Evolutionary conservation across 83 land plant genomes (phyloP).

Genomic region (Larix sibirica): DNA sequence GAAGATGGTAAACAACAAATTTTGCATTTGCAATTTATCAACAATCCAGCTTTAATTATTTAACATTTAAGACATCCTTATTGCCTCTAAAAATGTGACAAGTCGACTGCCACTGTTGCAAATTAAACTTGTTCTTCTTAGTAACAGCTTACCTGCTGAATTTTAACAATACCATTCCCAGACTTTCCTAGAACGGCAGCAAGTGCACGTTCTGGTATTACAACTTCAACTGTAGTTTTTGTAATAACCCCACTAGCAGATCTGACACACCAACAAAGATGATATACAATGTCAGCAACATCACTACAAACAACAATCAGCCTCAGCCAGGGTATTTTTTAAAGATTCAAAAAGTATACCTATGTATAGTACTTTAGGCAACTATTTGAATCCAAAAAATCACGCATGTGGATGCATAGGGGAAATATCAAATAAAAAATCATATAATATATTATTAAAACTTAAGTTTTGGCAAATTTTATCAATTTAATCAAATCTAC

Average conservation of each 20-base stretch:
- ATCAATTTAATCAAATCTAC: too few species aligned
- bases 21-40: not conserved
- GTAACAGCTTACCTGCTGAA: conserved; percentile 54
- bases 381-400: too few species aligned
- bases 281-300: too few species aligned
- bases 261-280: conserved; percentile 17
- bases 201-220: conserved; percentile 62
- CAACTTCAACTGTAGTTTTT: conserved; percentile 66
- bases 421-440: too few species aligned
- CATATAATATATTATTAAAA: too few species aligned
- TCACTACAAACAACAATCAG: too few species aligned
- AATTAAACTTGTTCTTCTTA: not conserved
- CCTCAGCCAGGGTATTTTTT: too few species aligned
- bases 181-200: conserved; percentile 48
- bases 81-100: not conserved
- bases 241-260: conserved; percentile 52
- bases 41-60: not conserved
- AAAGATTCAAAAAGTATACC: too few species aligned
- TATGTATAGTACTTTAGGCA: too few species aligned
- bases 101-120: not conserved
- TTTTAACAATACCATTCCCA: conserved; percentile 55
- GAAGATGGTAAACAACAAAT: not conserved
- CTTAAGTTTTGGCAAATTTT: too few species aligned
- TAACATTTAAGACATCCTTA: not conserved
- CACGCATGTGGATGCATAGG: too few species aligned